phyloP scores from a whole-genome alignment of 1,139 yeast species.

The Meyerozyma carpophila region DNA sequence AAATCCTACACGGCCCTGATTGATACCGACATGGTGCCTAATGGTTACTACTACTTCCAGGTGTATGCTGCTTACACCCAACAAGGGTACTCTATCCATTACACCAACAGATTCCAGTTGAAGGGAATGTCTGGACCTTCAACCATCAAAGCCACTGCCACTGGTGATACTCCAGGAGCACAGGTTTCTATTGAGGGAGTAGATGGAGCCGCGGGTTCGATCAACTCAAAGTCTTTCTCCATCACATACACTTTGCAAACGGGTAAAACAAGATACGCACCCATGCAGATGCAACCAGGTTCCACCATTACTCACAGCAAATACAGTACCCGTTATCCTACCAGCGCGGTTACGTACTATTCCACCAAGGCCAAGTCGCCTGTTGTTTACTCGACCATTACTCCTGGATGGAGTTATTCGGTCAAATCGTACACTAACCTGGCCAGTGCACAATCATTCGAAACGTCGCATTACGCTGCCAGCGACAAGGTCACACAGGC shows the following conservation, averaged over 20 bases:
- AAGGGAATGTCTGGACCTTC: constrained; percentile 65
- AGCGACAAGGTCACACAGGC: constrained; percentile 36
- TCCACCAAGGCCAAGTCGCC: constrained; percentile 39
- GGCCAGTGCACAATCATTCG: constrained; percentile 65
- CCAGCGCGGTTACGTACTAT: constrained; percentile 58
- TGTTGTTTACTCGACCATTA: constrained; percentile 53
- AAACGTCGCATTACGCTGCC: constrained; percentile 46
- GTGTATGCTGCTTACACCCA: constrained; percentile 35
- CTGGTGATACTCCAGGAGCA: constrained; percentile 25
- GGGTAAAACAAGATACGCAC: constrained; percentile 72
- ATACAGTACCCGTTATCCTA: constrained; percentile 59
- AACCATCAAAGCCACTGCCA: constrained; percentile 15
- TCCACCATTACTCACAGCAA: constrained; percentile 58
- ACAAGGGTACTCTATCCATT: constrained; percentile 60
- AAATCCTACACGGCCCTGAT: constrained; percentile 37
- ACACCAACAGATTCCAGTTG: constrained; percentile 61
- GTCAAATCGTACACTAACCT: constrained; percentile 58
- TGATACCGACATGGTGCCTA: constrained; percentile 39
- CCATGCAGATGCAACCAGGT: constrained; percentile 88
- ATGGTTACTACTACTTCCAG: constrained; percentile 71
- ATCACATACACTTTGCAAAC: constrained; percentile 72
- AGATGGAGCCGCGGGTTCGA: constrained; percentile 19
- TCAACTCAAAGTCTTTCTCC: constrained; percentile 29
- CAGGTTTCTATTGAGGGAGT: constrained; percentile 28
- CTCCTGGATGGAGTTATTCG: constrained; percentile 81